Evolutionary conservation across 306 rosid genomes (phyloP), one percentile per base, ranked within the genome.

Genomic region (Medicago ruthenica): DNA sequence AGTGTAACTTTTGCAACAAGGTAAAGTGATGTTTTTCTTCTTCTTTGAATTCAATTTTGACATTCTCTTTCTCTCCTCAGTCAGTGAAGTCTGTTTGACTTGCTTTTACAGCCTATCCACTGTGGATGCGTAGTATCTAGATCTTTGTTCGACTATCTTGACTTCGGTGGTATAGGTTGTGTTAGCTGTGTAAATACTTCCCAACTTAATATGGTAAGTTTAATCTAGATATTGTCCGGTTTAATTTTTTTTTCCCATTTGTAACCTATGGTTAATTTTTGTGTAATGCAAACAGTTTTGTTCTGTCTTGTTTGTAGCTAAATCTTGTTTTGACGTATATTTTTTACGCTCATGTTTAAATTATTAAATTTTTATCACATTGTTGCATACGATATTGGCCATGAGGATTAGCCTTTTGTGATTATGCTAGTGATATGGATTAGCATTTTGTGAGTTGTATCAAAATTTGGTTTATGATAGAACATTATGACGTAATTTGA

Each of bases 1-100:
- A 92, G 66, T 96, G 99, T 89, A 77, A 85, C 77, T 78, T 84
- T 73, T 96, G 99, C 86, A 85, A 83, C 81, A 96, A 92, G 97
- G 99, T 96, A 85, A 79, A 76, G 67, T 75, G 70, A 47, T 61
- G 15, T 6, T 72, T 58, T 22, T 22, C 34, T 22, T 40, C 60
- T 63, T 41, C 24, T 39, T 27, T 68, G 27, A 59, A 41, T 47
- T 57, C 36, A 57, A 6, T 70, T 66, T 36, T 8, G 61, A 22
- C 31, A 2, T 62, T 53, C 17, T 22, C 61, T 61, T 82, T 7
- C 50, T 63, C 9, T 79, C 41, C 47, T 64, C 24, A 41, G 61
- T 7, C 42, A 50, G 21, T 55, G 63, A 74, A 65, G 6, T 79
- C 63, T 70, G 20, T 70, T 58, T 77, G 69, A 42, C 83, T 72